phyloP scores from a whole-genome alignment of 176 grass and related monocot genomes.

The Aechmea fasciata region DNA sequence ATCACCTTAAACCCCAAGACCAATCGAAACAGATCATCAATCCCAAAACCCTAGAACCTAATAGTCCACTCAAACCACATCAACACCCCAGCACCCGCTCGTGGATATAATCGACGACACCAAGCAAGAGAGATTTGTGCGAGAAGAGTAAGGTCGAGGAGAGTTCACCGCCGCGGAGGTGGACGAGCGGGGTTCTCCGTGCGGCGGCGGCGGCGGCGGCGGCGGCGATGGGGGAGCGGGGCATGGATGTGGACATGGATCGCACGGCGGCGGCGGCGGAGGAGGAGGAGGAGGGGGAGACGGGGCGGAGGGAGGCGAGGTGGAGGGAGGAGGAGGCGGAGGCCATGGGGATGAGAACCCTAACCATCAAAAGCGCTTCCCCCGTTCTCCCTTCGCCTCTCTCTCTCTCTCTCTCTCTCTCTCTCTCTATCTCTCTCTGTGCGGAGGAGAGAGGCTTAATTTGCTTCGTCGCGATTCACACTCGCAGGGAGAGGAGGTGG shows the following conservation, averaged over 20 bases:
- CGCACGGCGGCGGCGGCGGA: slow-evolving; percentile 14
- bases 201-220: slow-evolving; percentile 10
- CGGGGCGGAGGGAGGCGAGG: neutral
- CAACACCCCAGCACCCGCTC: neutral
- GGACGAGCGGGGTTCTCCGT: neutral
- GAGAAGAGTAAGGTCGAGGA: neutral
- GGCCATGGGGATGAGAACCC: slow-evolving; percentile 10
- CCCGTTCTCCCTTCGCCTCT: neutral
- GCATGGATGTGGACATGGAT: slow-evolving; percentile 2
- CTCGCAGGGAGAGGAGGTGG: too few relatives aligned
- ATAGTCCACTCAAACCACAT: too few relatives aligned
- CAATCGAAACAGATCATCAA: too few relatives aligned
- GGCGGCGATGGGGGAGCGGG: slow-evolving; percentile 24
- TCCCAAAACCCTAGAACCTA: too few relatives aligned
- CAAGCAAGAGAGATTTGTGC: neutral
- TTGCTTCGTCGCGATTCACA: too few relatives aligned
- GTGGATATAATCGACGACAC: neutral
- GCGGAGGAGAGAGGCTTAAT: neutral
- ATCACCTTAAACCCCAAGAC: too few relatives aligned
- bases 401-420: neutral
- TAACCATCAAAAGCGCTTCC: neutral
- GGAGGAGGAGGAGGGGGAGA: neutral
- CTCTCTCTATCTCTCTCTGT: neutral
- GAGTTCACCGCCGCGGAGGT: neutral
- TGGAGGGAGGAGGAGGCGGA: neutral